phyloP scores from a whole-genome alignment of 1,284 basidiomycete species.

The Cutaneotrichosporon cutaneum region DNA sequence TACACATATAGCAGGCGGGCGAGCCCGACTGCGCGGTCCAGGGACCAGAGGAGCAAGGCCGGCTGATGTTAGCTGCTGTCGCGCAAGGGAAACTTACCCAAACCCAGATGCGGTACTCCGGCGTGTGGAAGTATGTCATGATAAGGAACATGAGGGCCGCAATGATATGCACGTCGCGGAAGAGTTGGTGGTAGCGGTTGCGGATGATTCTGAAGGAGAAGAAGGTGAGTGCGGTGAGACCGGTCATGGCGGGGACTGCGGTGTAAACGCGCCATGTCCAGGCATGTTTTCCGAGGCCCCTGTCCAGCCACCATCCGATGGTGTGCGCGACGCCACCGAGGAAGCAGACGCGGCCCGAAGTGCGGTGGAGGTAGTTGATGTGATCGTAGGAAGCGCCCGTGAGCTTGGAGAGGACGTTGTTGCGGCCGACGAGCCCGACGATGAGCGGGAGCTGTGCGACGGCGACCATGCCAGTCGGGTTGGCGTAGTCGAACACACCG shows the following conservation, averaged over 20 bases:
- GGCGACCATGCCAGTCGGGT: constrained; percentile 10
- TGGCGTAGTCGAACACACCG: constrained; percentile 7
- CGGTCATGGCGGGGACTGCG: constrained; percentile 6
- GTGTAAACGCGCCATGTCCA: constrained; percentile 11
- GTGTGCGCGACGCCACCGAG: constrained; percentile 37
- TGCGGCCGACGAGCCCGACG: constrained; percentile 63
- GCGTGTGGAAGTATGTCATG: constrained; percentile 24
- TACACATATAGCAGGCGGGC: background rate
- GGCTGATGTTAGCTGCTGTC: background rate
- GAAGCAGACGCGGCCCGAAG: constrained; percentile 33
- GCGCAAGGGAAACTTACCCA: background rate
- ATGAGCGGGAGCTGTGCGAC: constrained; percentile 63
- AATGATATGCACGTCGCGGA: constrained; percentile 11
- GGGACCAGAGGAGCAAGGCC: constrained; percentile 18
- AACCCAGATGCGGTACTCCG: constrained; percentile 7
- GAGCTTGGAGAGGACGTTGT: constrained; percentile 63
- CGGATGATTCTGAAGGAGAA: constrained; percentile 48
- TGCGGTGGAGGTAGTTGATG: constrained; percentile 46
- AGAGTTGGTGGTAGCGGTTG: constrained; percentile 8
- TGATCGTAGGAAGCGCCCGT: constrained; percentile 64
- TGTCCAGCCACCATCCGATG: constrained; percentile 25
- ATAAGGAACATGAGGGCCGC: constrained; percentile 37
- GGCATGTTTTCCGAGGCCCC: constrained; percentile 23
- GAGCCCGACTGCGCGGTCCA: constrained; percentile 8
- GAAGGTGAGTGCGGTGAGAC: constrained; percentile 26